Conservation (phyloP, 2,329 filamentous ascomycete species). For the Huntiella savannae region DNA sequence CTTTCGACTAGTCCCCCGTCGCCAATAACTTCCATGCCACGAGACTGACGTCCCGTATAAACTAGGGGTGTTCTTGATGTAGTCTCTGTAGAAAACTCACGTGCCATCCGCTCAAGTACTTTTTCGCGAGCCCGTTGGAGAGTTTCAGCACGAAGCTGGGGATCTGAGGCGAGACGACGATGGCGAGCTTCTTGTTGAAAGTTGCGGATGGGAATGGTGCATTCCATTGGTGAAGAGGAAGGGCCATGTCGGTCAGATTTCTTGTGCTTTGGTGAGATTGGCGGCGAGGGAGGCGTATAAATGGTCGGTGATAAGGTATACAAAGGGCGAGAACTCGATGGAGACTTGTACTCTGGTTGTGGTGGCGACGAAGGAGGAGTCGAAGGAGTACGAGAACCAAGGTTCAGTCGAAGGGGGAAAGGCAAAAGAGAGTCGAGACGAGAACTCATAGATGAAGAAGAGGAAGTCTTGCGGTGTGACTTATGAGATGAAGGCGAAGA, state of each 20-base stretch:
- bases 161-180: conserved; percentile 36
- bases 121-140: conserved; percentile 40
- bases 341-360: neutral
- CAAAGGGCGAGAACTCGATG: neutral
- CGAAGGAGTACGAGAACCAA: neutral
- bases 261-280: neutral
- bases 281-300: neutral
- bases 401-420: conserved; percentile 1
- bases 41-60: too few species aligned
- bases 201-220: conserved; percentile 33
- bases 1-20: conserved; percentile 31
- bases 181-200: conserved; percentile 34
- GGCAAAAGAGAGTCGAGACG: neutral
- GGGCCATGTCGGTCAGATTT: too few species aligned
- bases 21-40: conserved; percentile 19
- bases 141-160: conserved; percentile 32
- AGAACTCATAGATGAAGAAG: neutral
- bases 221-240: conserved; percentile 17
- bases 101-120: conserved; percentile 38
- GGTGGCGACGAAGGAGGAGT: neutral
- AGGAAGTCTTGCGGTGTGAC: neutral
- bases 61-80: too few species aligned
- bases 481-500: neutral
- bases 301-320: neutral
- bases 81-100: conserved; percentile 22